A percentile compares a stretch with the other conserved stretches of the same genome.
These are phyloP conservation scores for Colletotrichum sojae DNA, from an alignment of 2,329 filamentous ascomycete genomes.

Conservation along the genomic window DNA sequence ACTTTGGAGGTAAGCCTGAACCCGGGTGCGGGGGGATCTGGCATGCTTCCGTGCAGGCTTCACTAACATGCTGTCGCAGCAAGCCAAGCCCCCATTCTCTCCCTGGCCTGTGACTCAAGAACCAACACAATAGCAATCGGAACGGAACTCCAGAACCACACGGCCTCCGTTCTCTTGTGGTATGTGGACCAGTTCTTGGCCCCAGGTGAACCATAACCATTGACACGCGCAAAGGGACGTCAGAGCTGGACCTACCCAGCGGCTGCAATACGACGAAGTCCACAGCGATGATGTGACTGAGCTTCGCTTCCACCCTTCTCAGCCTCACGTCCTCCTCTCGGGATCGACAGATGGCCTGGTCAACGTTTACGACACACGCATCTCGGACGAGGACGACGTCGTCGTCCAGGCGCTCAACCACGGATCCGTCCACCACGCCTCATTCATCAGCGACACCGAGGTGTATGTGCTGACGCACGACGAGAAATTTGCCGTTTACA, in stretches of 20 bases:
- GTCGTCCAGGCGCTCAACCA: conserved; percentile 85
- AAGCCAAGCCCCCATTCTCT: conserved; percentile 69
- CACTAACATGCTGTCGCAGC: conserved; percentile 51
- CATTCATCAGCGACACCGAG: conserved; percentile 75
- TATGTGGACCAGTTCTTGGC: conserved; percentile 48
- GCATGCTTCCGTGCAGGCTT: conserved; percentile 15
- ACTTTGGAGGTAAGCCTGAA: conserved; percentile 60
- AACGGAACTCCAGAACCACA: conserved; percentile 78
- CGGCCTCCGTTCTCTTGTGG: conserved; percentile 74
- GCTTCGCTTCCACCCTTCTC: conserved; percentile 71
- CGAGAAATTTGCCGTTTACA: conserved; percentile 82
- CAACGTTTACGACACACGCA: conserved; percentile 80
- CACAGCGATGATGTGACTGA: conserved; percentile 79
- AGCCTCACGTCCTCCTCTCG: conserved; percentile 76
- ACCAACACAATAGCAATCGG: conserved; percentile 77
- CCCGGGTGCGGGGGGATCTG: not conserved
- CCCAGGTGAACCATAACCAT: conserved; percentile 21
- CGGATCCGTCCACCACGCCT: conserved; percentile 79
- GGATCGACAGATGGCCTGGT: conserved; percentile 86
- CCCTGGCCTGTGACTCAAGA: conserved; percentile 72
- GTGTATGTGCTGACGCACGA: conserved; percentile 84
- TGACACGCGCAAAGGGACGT: conserved; percentile 65
- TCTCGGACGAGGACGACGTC: conserved; percentile 83
- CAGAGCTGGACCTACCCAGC: conserved; percentile 61
- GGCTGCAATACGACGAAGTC: conserved; percentile 72